Base-by-base conservation (phyloP, 306 rosid species). In the Casuarina cunninghamiana region DNA sequence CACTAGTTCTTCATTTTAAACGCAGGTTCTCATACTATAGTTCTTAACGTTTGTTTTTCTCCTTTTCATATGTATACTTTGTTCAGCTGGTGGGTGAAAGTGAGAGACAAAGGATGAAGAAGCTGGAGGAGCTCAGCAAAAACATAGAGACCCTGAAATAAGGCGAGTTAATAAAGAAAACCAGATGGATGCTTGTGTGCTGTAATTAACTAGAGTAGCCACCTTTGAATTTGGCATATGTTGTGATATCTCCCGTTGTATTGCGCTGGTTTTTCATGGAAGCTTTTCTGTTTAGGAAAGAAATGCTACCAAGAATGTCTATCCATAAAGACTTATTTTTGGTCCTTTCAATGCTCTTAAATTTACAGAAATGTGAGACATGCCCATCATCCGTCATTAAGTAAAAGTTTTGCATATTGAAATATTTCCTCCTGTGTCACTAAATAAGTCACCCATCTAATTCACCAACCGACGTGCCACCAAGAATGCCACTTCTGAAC, bases 121-220 rank as follows among this genome's bases (percentile, higher is more conserved):
- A 92, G 91, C 92, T 94, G 86, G 98, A 92, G 78, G 98, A 94
- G 83, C 91, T 94, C 86, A 89, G 96, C 93, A 94, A 90, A 89
- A 86, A 88, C 83, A 57, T 92, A 71, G 97, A 94, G 72, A 83
- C 88, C 41, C 72, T 94, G 72, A 84, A 87, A 21, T 90, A 82
- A 74, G 88, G 82, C 3, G 45, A 16, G 17, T 5, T 62, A 35
- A 35, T 41, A 41, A 41, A 66, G 45, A 43, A 66, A 39, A 39
- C 26, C 42, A 66, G 35, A 41, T 39, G 12, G 32, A 49, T 17
- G 49, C 17, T 41, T 5, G 71, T 37, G 71, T 66, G 71, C 12
- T 66, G 50, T 17, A 41, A 66, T 66, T 66, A 17, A 15, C 11
- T 26, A 57, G 13, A 6, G 71, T 66, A 66, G 13, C 11, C 17